Evolutionary conservation across 495 filamentous ascomycete genomes (phyloP).

Genomic region (Aspergillus leporis): DNA sequence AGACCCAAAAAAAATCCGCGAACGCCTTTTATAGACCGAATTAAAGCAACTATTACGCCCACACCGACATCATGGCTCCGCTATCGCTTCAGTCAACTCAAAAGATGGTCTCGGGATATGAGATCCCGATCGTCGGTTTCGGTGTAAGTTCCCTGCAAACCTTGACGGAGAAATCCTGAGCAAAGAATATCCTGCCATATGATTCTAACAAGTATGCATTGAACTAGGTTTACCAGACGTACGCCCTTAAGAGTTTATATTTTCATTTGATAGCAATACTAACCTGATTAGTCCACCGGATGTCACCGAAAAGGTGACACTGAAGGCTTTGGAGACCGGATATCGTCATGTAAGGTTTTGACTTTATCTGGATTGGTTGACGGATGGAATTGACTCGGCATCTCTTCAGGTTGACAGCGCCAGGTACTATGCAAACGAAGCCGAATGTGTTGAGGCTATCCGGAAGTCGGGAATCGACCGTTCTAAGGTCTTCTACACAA

Average conservation of each 20-base stretch:
- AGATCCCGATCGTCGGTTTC: slow-evolving; percentile 74
- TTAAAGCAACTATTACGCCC: background rate
- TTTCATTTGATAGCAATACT: background rate
- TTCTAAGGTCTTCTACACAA: slow-evolving; percentile 57
- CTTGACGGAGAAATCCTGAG: background rate
- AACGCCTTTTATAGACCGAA: background rate
- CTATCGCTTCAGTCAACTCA: slow-evolving; percentile 63
- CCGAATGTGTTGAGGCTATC: slow-evolving; percentile 49
- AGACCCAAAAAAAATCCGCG: background rate
- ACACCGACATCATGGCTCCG: slow-evolving; percentile 48
- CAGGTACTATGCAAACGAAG: slow-evolving; percentile 55
- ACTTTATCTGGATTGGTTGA: background rate
- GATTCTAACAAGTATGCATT: slow-evolving; percentile 12
- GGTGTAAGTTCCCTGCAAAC: slow-evolving; percentile 52
- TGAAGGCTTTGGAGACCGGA: slow-evolving; percentile 65
- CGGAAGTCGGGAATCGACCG: slow-evolving; percentile 45
- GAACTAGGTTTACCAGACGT: slow-evolving; percentile 75
- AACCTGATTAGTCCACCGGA: slow-evolving; percentile 45
- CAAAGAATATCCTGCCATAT: background rate
- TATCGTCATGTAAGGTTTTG: slow-evolving; percentile 64
- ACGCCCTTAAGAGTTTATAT: slow-evolving; percentile 15
- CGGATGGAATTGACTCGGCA: background rate
- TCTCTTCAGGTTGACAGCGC: slow-evolving; percentile 50
- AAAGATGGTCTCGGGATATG: slow-evolving; percentile 72
- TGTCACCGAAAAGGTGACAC: slow-evolving; percentile 55